Conservation (phyloP, 2,329 filamentous ascomycete species). For the Aspergillus phoenicis region DNA sequence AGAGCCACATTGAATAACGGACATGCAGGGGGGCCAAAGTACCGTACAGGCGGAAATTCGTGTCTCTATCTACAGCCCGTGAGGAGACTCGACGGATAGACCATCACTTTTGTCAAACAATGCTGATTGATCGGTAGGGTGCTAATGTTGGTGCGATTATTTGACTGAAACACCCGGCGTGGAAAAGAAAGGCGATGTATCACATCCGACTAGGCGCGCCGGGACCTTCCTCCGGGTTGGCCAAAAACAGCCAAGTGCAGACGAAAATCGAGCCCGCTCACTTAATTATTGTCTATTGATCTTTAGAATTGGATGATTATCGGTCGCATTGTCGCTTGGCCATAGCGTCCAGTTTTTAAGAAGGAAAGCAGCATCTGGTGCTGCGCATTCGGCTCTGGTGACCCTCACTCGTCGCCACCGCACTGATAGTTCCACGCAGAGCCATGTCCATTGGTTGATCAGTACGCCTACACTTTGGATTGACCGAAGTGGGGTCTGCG, state of each 20-base stretch:
- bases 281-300: background rate
- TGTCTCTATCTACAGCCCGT: slow-evolving; percentile 6
- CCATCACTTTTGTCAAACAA: background rate
- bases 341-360: background rate
- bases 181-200: slow-evolving; percentile 14
- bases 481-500: background rate
- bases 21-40: slow-evolving; percentile 22
- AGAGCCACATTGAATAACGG: slow-evolving; percentile 24
- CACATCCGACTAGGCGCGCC: slow-evolving; percentile 12
- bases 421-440: slow-evolving; percentile 5
- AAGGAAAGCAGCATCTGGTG: background rate
- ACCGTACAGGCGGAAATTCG: slow-evolving; percentile 14
- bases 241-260: background rate
- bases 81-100: background rate
- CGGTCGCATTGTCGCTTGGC: background rate
- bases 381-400: background rate
- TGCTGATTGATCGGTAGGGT: slow-evolving; percentile 1
- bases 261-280: background rate
- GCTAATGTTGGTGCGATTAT: slow-evolving; percentile 3
- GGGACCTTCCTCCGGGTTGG: background rate
- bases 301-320: background rate
- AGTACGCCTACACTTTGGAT: background rate
- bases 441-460: slow-evolving; percentile 4
- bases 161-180: slow-evolving; percentile 7
- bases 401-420: background rate